Percentiles rank a stretch among this genome's conserved stretches.
phyloP scores from a whole-genome alignment of 108 stramenopile genomes.

The Nitzschia sp. region DNA sequence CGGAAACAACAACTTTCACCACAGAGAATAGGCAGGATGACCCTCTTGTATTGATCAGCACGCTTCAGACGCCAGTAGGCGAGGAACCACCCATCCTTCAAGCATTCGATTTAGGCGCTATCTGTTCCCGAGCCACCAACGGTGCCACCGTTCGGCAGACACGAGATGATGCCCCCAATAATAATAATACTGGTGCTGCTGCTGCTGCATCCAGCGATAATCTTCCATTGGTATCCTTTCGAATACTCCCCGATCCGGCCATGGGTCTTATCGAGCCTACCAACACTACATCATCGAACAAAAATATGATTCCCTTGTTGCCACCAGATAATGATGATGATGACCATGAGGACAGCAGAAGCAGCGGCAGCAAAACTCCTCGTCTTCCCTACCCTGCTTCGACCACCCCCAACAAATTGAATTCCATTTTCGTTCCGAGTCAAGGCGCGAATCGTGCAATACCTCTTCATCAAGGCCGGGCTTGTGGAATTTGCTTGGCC shows the following conservation, averaged over 20 bases:
- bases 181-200: background rate
- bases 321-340: background rate
- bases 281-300: background rate
- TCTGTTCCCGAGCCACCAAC: background rate
- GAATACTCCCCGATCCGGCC: constrained; percentile 14
- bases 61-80: constrained; percentile 6
- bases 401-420: background rate
- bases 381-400: background rate
- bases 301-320: background rate
- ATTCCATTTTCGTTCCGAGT: constrained; percentile 13
- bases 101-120: background rate
- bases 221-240: background rate
- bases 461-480: background rate
- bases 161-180: background rate
- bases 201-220: too few species aligned
- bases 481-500: constrained; percentile 16
- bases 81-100: constrained; percentile 3
- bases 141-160: background rate
- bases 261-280: constrained; percentile 1
- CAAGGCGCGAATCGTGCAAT: constrained; percentile 9
- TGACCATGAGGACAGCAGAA: background rate
- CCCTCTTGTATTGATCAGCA: background rate
- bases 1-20: background rate
- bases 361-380: background rate
- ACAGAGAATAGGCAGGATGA: background rate